These are phyloP conservation scores for Eragrostis nindensis DNA, from an alignment of 176 grass and related monocot genomes.

Conservation along the genomic window DNA sequence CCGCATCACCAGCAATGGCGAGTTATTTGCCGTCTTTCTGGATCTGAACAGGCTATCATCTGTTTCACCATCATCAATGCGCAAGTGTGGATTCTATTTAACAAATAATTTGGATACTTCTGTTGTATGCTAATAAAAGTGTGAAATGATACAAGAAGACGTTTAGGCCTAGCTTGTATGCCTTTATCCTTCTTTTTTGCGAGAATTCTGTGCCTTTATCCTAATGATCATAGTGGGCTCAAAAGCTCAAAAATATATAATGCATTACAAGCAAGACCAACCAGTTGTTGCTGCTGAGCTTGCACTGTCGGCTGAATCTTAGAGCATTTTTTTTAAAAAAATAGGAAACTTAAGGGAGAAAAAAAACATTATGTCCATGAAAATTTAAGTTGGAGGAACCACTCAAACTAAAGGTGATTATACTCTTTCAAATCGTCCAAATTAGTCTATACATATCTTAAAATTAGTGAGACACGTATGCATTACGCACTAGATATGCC, in stretches of 20 bases:
- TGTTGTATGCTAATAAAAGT: not conserved
- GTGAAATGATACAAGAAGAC: not conserved
- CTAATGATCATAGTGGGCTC: not conserved
- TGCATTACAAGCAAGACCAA: slow-evolving; percentile 16
- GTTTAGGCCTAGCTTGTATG: not conserved
- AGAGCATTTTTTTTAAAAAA: no score
- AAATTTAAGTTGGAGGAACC: no score
- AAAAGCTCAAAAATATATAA: slow-evolving; percentile 12
- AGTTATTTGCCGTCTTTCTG: no score
- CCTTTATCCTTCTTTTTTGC: slow-evolving; percentile 6
- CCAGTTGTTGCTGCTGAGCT: not conserved
- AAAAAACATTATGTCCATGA: no score
- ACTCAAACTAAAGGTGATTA: no score
- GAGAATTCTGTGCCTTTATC: slow-evolving; percentile 1
- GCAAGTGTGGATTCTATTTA: not conserved
- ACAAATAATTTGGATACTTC: slow-evolving; percentile 9
- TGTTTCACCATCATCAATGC: not conserved
- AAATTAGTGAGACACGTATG: no score
- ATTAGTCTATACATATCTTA: no score
- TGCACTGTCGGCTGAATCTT: not conserved
- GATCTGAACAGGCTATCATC: no score
- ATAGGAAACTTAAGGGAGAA: no score
- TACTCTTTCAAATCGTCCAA: no score
- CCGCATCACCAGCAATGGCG: no score
- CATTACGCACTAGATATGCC: no score